Conservation (phyloP, 202 grass and related monocot species). For the Brachypodium distachyon region DNA sequence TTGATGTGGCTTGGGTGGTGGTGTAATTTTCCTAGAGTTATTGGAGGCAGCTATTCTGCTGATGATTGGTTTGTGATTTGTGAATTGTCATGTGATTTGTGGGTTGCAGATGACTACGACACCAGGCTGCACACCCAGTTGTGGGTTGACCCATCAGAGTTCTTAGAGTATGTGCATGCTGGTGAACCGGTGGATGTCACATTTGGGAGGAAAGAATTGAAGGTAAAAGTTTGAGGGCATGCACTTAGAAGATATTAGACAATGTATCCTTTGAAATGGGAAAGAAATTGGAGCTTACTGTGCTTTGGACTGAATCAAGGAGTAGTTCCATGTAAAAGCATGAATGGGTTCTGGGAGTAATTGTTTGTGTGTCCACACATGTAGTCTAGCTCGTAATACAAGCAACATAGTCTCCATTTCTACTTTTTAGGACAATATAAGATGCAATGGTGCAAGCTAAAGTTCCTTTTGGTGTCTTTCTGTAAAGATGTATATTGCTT, state of each 20-base stretch:
- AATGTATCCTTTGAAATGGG: background rate
- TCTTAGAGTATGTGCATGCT: constrained; percentile 65
- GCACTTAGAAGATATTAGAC: background rate
- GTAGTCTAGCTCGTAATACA: background rate
- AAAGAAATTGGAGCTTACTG: background rate
- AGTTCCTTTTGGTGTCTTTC: background rate
- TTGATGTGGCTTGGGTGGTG: background rate
- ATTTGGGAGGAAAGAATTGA: constrained; percentile 85
- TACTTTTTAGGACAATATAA: background rate
- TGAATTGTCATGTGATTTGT: background rate
- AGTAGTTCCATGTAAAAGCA: background rate
- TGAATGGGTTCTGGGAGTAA: background rate
- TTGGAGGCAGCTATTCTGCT: background rate
- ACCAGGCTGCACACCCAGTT: constrained; percentile 82
- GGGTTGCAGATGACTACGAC: constrained; percentile 66
- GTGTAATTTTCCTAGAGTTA: background rate
- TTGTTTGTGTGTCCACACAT: background rate
- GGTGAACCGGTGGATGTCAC: constrained; percentile 89
- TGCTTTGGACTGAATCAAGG: background rate
- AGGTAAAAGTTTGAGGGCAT: constrained; percentile 24
- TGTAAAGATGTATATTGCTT: background rate
- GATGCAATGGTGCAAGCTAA: background rate
- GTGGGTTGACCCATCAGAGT: constrained; percentile 85
- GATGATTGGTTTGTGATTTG: background rate
- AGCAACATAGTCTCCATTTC: background rate